phyloP scores from a whole-genome alignment of 208 protist species.

The Wallacemonas sp. region DNA sequence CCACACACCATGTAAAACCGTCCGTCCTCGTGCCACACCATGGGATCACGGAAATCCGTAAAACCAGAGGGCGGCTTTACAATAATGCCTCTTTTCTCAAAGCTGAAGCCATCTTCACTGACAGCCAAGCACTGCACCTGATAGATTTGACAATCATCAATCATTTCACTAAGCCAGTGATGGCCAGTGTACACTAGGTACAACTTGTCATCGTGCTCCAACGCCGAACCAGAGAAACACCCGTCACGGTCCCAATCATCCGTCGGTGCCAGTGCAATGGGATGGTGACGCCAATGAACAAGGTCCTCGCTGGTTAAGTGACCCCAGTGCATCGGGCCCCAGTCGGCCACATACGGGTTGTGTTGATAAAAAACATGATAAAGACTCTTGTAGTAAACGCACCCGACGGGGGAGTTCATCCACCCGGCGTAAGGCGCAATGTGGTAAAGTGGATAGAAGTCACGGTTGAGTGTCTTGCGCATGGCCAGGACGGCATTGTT shows the following conservation, averaged over 20 bases:
- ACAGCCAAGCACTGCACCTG: conserved; percentile 70
- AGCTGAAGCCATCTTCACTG: conserved; percentile 62
- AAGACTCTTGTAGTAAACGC: conserved; percentile 25
- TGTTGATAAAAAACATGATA: conserved; percentile 58
- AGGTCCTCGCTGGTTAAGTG: conserved; percentile 39
- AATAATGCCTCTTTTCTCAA: conserved; percentile 64
- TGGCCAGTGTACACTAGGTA: conserved; percentile 68
- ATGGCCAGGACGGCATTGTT: conserved; percentile 11
- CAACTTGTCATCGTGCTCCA: conserved; percentile 53
- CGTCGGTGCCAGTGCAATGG: conserved; percentile 36
- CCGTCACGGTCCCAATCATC: conserved; percentile 38
- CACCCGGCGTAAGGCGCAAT: conserved; percentile 28
- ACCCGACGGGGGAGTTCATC: conserved; percentile 38
- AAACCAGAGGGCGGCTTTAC: conserved; percentile 68
- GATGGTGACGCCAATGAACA: conserved; percentile 38
- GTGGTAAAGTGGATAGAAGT: conserved; percentile 49
- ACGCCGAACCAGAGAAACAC: conserved; percentile 43
- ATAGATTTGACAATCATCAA: conserved; percentile 48
- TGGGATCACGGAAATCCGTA: conserved; percentile 45
- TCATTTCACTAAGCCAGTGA: conserved; percentile 46
- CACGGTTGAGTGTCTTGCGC: conserved; percentile 15
- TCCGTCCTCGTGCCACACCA: conserved; percentile 50
- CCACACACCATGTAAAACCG: conserved; percentile 69
- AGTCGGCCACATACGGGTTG: conserved; percentile 36
- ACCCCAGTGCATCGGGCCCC: conserved; percentile 57